Percentiles rank a stretch among this genome's conserved stretches.
Conservation (phyloP, 139 green algal species). For the Edaphochlamys debaryana region DNA sequence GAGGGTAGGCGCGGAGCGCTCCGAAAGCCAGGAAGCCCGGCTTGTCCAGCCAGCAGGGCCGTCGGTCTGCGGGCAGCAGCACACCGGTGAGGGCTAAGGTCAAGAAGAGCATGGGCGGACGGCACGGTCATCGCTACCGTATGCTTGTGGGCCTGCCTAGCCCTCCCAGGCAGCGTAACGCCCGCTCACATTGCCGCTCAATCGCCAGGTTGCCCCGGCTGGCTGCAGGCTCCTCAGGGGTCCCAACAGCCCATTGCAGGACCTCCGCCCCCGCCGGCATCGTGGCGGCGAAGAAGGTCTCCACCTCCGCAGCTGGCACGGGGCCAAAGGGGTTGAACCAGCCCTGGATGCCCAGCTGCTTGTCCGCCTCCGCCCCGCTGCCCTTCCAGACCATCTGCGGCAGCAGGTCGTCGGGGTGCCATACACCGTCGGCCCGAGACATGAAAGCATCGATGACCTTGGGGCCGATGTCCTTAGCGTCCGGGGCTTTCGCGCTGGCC, state of each 20-base stretch:
- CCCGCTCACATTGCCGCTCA: conserved; percentile 25
- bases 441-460: conserved; percentile 42
- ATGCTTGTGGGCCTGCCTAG: no score
- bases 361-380: conserved; percentile 1
- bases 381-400: conserved; percentile 55
- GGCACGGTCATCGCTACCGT: neutral
- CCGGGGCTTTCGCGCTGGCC: neutral
- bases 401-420: conserved; percentile 51
- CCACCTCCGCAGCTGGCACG: neutral
- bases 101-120: no score
- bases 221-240: neutral
- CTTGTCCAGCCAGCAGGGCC: conserved; percentile 40
- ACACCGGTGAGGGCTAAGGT: no score
- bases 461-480: conserved; percentile 17
- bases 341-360: no score
- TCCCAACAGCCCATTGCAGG: conserved; percentile 56
- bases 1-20: conserved; percentile 45
- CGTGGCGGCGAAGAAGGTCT: conserved; percentile 49
- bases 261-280: neutral
- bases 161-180: neutral
- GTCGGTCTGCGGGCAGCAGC: no score
- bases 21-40: conserved; percentile 37
- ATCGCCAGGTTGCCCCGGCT: conserved; percentile 55
- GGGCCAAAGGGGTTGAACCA: conserved; percentile 55
- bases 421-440: conserved; percentile 48